phyloP scores from a whole-genome alignment of 345 rosid species.

The Balakata baccata region DNA sequence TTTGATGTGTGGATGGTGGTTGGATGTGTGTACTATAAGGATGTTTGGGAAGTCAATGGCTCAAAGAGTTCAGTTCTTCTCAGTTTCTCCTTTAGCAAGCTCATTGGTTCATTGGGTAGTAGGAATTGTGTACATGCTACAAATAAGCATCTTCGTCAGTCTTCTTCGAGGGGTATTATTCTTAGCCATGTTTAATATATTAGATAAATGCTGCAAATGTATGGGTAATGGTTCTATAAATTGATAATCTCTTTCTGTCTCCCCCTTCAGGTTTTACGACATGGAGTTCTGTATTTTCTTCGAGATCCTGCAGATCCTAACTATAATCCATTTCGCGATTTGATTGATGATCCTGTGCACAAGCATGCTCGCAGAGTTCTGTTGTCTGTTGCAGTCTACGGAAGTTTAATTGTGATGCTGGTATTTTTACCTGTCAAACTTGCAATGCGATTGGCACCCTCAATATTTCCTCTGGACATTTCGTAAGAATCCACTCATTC shows the following conservation, averaged over 20 bases:
- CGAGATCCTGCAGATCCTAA: constrained; percentile 99
- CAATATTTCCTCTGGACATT: constrained; percentile 89
- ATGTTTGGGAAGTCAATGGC: constrained; percentile 97
- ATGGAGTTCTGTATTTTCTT: constrained; percentile 86
- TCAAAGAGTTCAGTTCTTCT: constrained; percentile 74
- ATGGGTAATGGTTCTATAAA: background rate
- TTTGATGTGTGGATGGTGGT: constrained; percentile 99
- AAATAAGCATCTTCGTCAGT: constrained; percentile 96
- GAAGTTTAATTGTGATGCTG: constrained; percentile 95
- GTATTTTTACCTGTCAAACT: constrained; percentile 97
- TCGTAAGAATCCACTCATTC: constrained; percentile 45
- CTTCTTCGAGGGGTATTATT: constrained; percentile 93
- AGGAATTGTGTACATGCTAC: constrained; percentile 92
- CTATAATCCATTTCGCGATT: constrained; percentile 96
- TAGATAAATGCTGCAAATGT: background rate
- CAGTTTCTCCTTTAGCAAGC: constrained; percentile 88
- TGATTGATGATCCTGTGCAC: constrained; percentile 97
- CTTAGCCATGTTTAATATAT: constrained; percentile 7
- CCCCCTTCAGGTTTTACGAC: constrained; percentile 73
- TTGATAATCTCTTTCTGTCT: background rate
- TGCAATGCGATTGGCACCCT: constrained; percentile 85
- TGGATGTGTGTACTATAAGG: constrained; percentile 88
- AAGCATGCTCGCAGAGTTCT: constrained; percentile 94
- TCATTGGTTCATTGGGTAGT: constrained; percentile 96
- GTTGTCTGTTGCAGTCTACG: constrained; percentile 92